Percentiles rank a stretch among this genome's conserved stretches.
Conservation (phyloP, 169 alveolate genomes). For the Miamiensis avidus region DNA sequence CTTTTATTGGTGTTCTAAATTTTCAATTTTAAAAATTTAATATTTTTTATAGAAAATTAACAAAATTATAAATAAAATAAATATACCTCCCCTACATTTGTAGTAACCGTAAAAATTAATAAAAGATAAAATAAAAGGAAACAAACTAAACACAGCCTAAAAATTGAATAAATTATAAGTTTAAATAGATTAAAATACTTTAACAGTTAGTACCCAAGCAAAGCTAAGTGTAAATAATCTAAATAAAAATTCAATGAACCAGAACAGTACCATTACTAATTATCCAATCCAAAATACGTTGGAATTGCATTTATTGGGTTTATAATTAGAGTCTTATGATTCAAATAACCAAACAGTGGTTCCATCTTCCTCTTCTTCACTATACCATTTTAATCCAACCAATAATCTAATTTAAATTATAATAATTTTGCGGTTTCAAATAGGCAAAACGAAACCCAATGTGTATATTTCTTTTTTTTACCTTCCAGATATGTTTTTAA, state of each 20-base stretch:
- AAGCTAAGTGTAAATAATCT: not conserved
- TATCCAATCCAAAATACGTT: not conserved
- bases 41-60: too few relatives aligned
- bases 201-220: not conserved
- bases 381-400: constrained; percentile 74
- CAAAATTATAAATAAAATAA: not conserved
- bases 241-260: not conserved
- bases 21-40: too few relatives aligned
- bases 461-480: too few relatives aligned
- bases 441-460: too few relatives aligned
- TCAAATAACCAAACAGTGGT: constrained; percentile 67
- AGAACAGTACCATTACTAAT: not conserved
- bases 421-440: too few relatives aligned
- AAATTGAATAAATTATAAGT: too few relatives aligned
- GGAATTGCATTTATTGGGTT: not conserved
- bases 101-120: too few relatives aligned
- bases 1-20: not conserved
- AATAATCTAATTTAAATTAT: too few relatives aligned
- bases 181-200: too few relatives aligned
- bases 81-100: not conserved
- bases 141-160: not conserved
- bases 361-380: constrained; percentile 71
- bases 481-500: constrained; percentile 72
- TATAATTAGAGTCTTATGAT: not conserved
- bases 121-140: not conserved